Evolutionary conservation across 495 filamentous ascomycete species (phyloP).

Genomic region (Daldinia decipiens): DNA sequence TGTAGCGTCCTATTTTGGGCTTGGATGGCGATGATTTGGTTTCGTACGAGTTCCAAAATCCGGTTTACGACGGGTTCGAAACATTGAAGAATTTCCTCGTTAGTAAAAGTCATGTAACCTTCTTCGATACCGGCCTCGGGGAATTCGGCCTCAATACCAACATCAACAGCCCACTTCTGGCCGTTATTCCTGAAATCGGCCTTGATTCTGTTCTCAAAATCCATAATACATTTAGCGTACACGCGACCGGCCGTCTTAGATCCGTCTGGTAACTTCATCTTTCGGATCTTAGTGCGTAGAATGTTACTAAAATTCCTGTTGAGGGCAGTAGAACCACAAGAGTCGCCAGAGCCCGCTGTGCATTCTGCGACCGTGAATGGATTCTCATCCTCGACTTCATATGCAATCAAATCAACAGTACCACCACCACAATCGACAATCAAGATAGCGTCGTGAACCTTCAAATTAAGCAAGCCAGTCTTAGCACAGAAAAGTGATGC

Average conservation of each 20-base stretch:
- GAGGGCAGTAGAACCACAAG: conserved; percentile 77
- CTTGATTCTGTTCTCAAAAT: conserved; percentile 83
- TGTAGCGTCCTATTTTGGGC: conserved; percentile 76
- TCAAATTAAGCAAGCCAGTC: conserved; percentile 76
- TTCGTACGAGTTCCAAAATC: conserved; percentile 76
- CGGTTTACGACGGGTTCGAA: conserved; percentile 79
- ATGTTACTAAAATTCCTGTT: conserved; percentile 83
- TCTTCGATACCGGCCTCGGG: conserved; percentile 80
- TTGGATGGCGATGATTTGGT: conserved; percentile 83
- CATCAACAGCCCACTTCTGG: conserved; percentile 81
- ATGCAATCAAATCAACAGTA: conserved; percentile 80
- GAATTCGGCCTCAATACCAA: conserved; percentile 80
- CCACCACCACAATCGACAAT: conserved; percentile 82
- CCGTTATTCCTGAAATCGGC: conserved; percentile 84
- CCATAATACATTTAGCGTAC: conserved; percentile 83
- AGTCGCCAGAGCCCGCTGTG: conserved; percentile 79
- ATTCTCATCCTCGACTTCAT: conserved; percentile 79
- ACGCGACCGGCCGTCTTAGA: conserved; percentile 79
- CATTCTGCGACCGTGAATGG: conserved; percentile 80
- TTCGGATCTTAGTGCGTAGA: conserved; percentile 76
- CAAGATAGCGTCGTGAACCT: conserved; percentile 76
- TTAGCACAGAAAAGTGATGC: conserved; percentile 80
- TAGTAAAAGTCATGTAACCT: conserved; percentile 84
- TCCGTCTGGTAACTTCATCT: conserved; percentile 81
- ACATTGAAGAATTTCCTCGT: conserved; percentile 81